Base-by-base conservation (phyloP, 495 filamentous ascomycete genomes). In the Trichocladium uniseriatum region DNA sequence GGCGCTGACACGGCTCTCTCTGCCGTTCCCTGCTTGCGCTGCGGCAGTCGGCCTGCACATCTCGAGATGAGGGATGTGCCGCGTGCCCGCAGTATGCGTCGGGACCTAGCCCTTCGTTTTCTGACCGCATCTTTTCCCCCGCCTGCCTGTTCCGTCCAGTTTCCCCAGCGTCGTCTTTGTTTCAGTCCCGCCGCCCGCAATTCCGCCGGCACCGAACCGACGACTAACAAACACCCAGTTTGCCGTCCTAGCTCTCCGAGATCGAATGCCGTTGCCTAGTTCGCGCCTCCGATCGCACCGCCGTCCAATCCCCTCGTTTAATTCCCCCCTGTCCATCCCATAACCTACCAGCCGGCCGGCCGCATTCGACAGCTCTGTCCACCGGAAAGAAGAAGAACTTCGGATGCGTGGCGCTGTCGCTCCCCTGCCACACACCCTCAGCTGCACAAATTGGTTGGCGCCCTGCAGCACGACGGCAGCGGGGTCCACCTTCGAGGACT, bases 391-490 rank as follows among this genome's bases (percentile, higher is more conserved):
- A 19, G 10, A 54, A n/a, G 19, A 22, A 38, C n/a, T 6, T 38
- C 45, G 52, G 29, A 42, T 54, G 46, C 52, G 40, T 48, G 52
- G 52, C 36, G 35, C 35, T 39, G 35, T 16, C 18, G 1, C 45
- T 28, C 14, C 35, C 45, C 40, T 35, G 40, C 36, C 52, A 45
- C 37, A 45, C 40, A 32, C 10, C 24, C n/a, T 41, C 27, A 24
- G 38, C 38, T 32, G 44, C 31, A 18, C 39, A 28, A 35, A 40
- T 50, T 32, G 52, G 13, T 43, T 40, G 42, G 39, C 37, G 34
- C n/a, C 50, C 53, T 57, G 43, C 45, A 37, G 48, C 56, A 49
- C 40, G 22, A 54, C 18, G 45, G 35, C 56, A 54, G 57, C 54
- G 34, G 52, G 38, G 11, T 34, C 41, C 49, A 3, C 7, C 2